These are phyloP conservation scores for Volvox africanus DNA, from an alignment of 139 green algal species.

Conservation along the genomic window DNA sequence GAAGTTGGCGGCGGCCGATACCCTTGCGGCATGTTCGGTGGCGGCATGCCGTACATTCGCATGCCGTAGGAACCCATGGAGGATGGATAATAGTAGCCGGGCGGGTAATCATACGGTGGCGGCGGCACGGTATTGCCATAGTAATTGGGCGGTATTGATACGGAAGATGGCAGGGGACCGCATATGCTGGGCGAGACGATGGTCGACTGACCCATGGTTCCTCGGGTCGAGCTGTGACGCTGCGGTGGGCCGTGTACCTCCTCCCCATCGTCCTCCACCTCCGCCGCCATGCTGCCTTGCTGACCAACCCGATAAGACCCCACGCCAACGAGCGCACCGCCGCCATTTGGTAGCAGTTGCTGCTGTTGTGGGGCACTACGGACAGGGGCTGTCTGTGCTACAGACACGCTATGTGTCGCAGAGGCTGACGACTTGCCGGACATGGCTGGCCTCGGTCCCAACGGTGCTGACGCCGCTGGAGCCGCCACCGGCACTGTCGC, in stretches of 20 bases:
- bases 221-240: not conserved
- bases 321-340: not conserved
- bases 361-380: not conserved
- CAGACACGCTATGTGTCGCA: not conserved
- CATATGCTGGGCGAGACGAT: not conserved
- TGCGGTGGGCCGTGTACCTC: slow-evolving; percentile 43
- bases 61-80: not conserved
- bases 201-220: not conserved
- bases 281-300: slow-evolving; percentile 27
- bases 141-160: not conserved
- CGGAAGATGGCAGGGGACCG: not conserved
- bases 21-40: not conserved
- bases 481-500: not conserved
- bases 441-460: slow-evolving; percentile 16
- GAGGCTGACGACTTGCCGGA: slow-evolving; percentile 15
- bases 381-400: not conserved
- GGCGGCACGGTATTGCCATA: not conserved
- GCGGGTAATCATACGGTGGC: slow-evolving; percentile 8
- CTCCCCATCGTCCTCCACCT: slow-evolving; percentile 38
- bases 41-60: slow-evolving; percentile 28
- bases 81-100: slow-evolving; percentile 20
- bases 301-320: not conserved
- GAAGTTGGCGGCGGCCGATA: not conserved
- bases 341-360: not conserved
- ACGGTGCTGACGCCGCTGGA: not conserved